A percentile compares a stretch with the other conserved stretches of the same genome.
phyloP scores from a whole-genome alignment of 2,329 filamentous ascomycete species.

The Ceratocystis papillata region DNA sequence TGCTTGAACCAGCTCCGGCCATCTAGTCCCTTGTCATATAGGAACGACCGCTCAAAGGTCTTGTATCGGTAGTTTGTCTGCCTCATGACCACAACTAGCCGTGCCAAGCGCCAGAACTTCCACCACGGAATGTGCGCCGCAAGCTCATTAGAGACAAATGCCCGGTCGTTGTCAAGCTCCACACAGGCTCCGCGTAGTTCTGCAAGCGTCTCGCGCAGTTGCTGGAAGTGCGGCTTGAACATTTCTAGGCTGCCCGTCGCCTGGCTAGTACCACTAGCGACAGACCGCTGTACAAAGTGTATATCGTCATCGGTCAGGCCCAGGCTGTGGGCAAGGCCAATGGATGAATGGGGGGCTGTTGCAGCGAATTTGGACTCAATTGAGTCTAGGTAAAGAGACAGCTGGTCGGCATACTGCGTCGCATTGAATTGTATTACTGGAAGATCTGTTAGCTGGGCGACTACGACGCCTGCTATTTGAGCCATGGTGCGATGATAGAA shows the following conservation, averaged over 20 bases:
- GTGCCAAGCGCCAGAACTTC: slow-evolving; percentile 58
- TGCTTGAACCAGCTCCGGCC: slow-evolving; percentile 85
- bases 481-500: slow-evolving; percentile 57
- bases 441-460: slow-evolving; percentile 50
- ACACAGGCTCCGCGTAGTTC: slow-evolving; percentile 35
- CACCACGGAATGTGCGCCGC: slow-evolving; percentile 61
- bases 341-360: slow-evolving; percentile 20
- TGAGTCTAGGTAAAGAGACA: slow-evolving; percentile 43
- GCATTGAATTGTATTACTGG: slow-evolving; percentile 55
- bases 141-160: slow-evolving; percentile 36
- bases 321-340: slow-evolving; percentile 18
- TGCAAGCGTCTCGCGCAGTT: slow-evolving; percentile 33
- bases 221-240: slow-evolving; percentile 35
- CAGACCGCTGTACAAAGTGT: slow-evolving; percentile 29
- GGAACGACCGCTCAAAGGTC: slow-evolving; percentile 66
- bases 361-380: slow-evolving; percentile 41
- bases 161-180: slow-evolving; percentile 39
- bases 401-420: slow-evolving; percentile 50
- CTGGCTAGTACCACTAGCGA: slow-evolving; percentile 23
- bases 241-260: slow-evolving; percentile 32
- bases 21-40: slow-evolving; percentile 67
- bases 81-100: slow-evolving; percentile 52
- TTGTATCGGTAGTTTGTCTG: slow-evolving; percentile 73
- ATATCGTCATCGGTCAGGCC: slow-evolving; percentile 28
- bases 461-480: slow-evolving; percentile 52